Base-by-base conservation (phyloP, 345 rosid genomes). In the Raphanus raphanistrum region DNA sequence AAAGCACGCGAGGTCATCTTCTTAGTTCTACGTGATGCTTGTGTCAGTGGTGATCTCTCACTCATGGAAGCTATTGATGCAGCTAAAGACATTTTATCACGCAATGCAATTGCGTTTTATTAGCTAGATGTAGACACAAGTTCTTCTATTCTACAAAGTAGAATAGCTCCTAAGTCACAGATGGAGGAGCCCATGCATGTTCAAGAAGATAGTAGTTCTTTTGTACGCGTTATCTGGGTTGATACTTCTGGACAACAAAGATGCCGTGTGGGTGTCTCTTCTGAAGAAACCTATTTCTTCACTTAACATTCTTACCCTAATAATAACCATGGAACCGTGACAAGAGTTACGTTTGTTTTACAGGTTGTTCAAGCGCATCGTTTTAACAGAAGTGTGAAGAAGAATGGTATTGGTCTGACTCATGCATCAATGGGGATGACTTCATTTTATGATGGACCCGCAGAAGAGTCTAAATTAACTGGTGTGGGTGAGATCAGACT, bases 161-260 rank as follows among this genome's bases (percentile, higher is more conserved):
- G 60, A 45, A 29, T 67, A 11, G 74, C 83, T 74, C 62, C 71
- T 35, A 81, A 62, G 45, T 72, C 63, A 63, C 5, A 45, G 54
- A 45, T 13, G 16, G 16, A 45, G 54, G 82, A 78, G 76, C 55
- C 68, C 41, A 21, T 21, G 21, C 78, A 59, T 73, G 75, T 65
- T 17, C 63, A 66, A 32, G 83, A 79, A 57, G 79, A 67, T 67
- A 76, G 55, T 72, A 78, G 77, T 72, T 86, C 87, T 4, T 79
- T 92, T 78, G 86, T 90, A 77, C 98, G 98, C 29, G n/a, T 92
- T 55, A 77, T 94, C 29, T 94, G 98, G 98, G 88, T 84, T 70
- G 98, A 94, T 87, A 67, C 93, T 59, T 92, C 98, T 68, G 98
- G 98, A 79, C 98, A 92, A 74, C 91, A 89, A 72, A 84, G 98